phyloP scores from a whole-genome alignment of 139 green algal species.

The Raphidocelis subcapitata region DNA sequence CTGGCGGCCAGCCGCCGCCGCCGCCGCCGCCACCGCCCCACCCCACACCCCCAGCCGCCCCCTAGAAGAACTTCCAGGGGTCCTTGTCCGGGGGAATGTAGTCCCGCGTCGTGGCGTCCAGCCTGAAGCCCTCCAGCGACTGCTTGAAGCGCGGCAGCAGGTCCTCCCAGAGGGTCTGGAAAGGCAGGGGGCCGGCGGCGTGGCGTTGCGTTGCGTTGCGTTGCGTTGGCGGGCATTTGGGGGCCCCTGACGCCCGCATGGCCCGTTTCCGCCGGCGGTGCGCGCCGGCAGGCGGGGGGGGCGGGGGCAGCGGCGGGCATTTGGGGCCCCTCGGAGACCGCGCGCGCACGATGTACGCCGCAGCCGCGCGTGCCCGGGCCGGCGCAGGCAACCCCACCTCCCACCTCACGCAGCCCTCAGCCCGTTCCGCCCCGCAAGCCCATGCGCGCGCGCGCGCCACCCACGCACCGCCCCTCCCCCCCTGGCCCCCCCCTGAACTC shows the following conservation, averaged over 20 bases:
- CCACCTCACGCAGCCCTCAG: neutral
- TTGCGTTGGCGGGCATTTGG: neutral
- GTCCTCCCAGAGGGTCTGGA: constrained; percentile 47
- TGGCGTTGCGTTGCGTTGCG: too few relatives aligned
- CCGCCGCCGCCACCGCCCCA: too few relatives aligned
- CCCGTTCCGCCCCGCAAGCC: neutral
- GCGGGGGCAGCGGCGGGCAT: neutral
- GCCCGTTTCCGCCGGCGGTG: neutral
- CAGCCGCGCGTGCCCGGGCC: neutral
- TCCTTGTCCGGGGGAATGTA: constrained; percentile 80
- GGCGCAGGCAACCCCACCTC: neutral
- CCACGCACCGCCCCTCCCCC: too few relatives aligned
- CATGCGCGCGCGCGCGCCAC: too few relatives aligned
- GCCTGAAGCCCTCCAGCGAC: constrained; percentile 51
- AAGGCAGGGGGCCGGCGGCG: neutral
- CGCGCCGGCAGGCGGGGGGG: neutral
- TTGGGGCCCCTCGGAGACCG: neutral
- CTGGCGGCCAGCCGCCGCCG: too few relatives aligned
- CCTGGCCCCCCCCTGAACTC: neutral
- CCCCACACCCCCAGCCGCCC: too few relatives aligned
- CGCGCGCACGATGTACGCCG: too few relatives aligned
- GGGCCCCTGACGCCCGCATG: neutral
- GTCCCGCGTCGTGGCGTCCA: constrained; percentile 36
- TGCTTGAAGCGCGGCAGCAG: constrained; percentile 37
- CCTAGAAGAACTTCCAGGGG: constrained; percentile 76